Evolutionary conservation across 2,329 filamentous ascomycete species (phyloP).

Genomic region (Biscogniauxia sp.): DNA sequence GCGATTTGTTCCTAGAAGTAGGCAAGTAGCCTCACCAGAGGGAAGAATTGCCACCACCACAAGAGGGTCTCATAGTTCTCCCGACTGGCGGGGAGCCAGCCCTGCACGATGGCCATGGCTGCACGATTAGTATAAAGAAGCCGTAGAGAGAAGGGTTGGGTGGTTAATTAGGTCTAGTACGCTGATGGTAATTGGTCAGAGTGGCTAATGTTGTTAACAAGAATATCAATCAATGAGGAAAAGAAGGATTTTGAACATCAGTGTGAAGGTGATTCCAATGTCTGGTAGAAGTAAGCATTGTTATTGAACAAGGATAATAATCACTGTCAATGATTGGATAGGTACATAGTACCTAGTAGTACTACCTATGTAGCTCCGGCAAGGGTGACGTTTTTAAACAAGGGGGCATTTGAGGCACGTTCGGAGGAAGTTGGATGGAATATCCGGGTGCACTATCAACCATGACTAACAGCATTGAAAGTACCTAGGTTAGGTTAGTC

Average conservation of each 20-base stretch:
- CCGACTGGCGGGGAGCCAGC: conserved; percentile 56
- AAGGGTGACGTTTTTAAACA: not conserved
- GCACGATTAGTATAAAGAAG: conserved; percentile 1
- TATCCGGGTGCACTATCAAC: not conserved
- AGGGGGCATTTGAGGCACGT: not conserved
- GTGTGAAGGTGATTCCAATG: not conserved
- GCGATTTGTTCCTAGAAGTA: not conserved
- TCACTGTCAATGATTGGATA: not conserved
- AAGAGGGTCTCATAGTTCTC: conserved; percentile 57
- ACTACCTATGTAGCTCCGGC: not conserved
- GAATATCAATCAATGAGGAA: not conserved
- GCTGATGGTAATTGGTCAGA: too few species aligned
- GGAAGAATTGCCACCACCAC: conserved; percentile 53
- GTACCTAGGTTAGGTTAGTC: too few species aligned
- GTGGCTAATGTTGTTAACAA: too few species aligned
- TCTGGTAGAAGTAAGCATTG: not conserved
- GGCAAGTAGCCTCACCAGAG: conserved; percentile 41
- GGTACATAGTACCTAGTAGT: too few species aligned
- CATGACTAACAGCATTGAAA: too few species aligned
- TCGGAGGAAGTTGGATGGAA: not conserved
- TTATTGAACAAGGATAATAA: not conserved
- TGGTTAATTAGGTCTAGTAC: too few species aligned
- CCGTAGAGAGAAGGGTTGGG: not conserved
- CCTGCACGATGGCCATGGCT: conserved; percentile 47
- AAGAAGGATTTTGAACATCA: not conserved